Percentiles rank a stretch among this genome's conserved stretches.
Evolutionary conservation across 352 stramenopile species (phyloP).

Genomic region (Pythium monospermum): DNA sequence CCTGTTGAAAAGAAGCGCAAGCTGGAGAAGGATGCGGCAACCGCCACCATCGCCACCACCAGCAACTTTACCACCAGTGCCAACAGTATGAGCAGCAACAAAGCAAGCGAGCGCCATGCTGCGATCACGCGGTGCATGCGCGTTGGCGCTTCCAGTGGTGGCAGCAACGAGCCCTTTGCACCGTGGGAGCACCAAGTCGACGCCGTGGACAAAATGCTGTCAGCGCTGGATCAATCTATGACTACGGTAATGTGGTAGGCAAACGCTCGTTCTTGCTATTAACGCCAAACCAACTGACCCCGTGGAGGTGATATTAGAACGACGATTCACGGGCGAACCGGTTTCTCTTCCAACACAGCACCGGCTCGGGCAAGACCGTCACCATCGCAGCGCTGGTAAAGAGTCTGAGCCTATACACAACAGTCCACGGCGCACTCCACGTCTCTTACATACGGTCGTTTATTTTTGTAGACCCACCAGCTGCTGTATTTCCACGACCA

Average conservation of each 20-base stretch:
- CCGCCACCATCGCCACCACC: no score
- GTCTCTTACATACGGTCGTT: background rate
- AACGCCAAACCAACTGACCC: no score
- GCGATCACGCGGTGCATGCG: slow-evolving; percentile 54
- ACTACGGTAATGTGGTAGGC: background rate
- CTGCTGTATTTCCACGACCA: slow-evolving; percentile 53
- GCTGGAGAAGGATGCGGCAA: background rate
- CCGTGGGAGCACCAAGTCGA: slow-evolving; percentile 65
- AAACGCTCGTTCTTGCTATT: background rate
- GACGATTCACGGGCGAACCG: slow-evolving; percentile 16
- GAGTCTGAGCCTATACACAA: background rate
- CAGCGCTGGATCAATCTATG: slow-evolving; percentile 26
- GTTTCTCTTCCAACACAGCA: slow-evolving; percentile 80
- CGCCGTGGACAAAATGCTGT: slow-evolving; percentile 50
- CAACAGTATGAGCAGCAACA: no score
- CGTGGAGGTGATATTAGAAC: slow-evolving; percentile 2
- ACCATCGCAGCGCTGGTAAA: slow-evolving; percentile 63
- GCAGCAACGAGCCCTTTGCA: slow-evolving; percentile 32
- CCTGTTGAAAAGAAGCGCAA: slow-evolving; percentile 20
- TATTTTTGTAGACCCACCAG: slow-evolving; percentile 41
- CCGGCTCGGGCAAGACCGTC: slow-evolving; percentile 73
- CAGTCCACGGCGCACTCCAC: background rate
- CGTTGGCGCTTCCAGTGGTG: slow-evolving; percentile 28
- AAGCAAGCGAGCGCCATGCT: slow-evolving; percentile 5
- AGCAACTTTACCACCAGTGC: no score